Base-by-base conservation (phyloP, 2,329 filamentous ascomycete genomes). In the Didymella glomerata region DNA sequence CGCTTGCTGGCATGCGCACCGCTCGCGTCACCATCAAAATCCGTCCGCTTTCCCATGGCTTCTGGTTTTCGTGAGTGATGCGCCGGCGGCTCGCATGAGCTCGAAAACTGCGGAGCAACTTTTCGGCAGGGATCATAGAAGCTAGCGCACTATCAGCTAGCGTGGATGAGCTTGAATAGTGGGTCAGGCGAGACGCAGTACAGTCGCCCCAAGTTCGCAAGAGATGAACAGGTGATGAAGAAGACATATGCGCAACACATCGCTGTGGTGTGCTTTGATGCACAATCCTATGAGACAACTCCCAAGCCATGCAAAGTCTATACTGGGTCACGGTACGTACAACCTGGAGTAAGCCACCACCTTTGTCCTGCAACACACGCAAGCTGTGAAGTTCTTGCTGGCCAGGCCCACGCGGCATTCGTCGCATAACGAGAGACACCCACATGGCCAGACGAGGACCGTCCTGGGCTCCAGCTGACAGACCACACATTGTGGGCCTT, bases 331-430 rank as follows among this genome's bases (percentile, higher is more conserved):
- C 48, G 95, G 95, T 40, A 98, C 93, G 82, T 91, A 99, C 60
- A 99, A 87, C 68, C 92, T 87, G 66, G 92, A 93, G 77, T 97
- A 98, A 54, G 93, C 95, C 54, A 88, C 86, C 28, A 98, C 92
- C 68, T 95, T 90, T 56, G 92, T 87, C 49, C 95, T 86, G 76
- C 95, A 98, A 71, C 94, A 98, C 38, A 98, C 93, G 74, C 95
- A 99, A 73, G 92, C 96, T 64, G 93, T 92, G 75, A 96, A 98
- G 76, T 98, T 98, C 76, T 97, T 96, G 88, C 96, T 93, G 3
- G 95, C 95, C 62, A 98, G 83, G 42, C 92, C 94, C 34, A 98
- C 91, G 30, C 95, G 85, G 74, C 95, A 98, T 67, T 98, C 95
- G 76, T 99, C 95, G 74, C 95, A 98, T 13, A 98, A 84, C 67